Evolutionary conservation across 768 basidiomycete genomes (phyloP), one percentile per base, ranked within the genome.

Genomic region (Psilocybe cyanescens): DNA sequence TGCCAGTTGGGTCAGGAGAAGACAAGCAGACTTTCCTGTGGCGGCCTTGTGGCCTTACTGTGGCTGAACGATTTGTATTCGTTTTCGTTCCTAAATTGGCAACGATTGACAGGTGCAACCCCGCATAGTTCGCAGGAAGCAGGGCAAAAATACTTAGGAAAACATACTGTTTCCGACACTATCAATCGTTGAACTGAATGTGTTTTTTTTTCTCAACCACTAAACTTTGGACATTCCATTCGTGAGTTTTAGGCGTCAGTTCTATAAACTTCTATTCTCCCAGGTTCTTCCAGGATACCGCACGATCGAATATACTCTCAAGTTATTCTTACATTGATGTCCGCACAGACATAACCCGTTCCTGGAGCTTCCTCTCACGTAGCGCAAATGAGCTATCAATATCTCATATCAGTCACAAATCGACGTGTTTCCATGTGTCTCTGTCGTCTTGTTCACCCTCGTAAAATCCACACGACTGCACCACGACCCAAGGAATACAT

Each of bases 341-440:
- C 55, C 55, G 55, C 55, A 45, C 24, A 56, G 41, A 56, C 44
- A 37, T 33, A 17, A 44, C 19, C n/a, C 31, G 46, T 57, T 57
- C 56, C 56, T 57, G 47, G 45, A 48, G 49, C 57, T 50, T 57
- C 51, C 60, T 59, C 63, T 62, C 63, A 60, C 63, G 51, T n/a
- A 55, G 60, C 58, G 37, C 55, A 62, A 31, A 58, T 64, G 56
- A 44, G n/a, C 55, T 50, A 58, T 50, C 53, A 58, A 46, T 53
- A 59, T 64, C 58, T 53, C 63, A 54, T 62, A 67, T 58, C 61
- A 46, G 61, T 61, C 63, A 67, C 50, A 46, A 55, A 48, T 28
- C 30, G 51, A 62, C 49, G 41, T 39, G 58, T 55, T 16, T 55
- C 55, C 58, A 65, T 62, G 58, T 62, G 61, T 59, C 55, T 47